Conservation (phyloP, 2,329 filamentous ascomycete genomes). For the Fusarium sp. region DNA sequence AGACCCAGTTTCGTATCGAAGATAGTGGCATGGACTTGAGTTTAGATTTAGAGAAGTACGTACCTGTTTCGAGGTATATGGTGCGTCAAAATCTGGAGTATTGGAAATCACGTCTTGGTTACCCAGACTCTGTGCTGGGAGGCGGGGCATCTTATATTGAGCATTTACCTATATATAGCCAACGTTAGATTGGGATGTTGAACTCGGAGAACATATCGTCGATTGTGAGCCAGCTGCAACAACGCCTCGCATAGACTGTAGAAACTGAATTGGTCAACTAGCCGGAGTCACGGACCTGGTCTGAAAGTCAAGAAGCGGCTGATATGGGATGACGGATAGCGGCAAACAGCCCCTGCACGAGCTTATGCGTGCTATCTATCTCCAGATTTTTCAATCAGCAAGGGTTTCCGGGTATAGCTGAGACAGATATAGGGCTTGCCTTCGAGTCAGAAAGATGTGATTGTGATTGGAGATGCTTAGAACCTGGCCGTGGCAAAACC, state of each 20-base stretch:
- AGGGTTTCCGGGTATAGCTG: conserved; percentile 4
- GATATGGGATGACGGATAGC: conserved; percentile 10
- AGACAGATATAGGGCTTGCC: conserved; percentile 15
- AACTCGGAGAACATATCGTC: no score
- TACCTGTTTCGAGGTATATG: conserved; percentile 2
- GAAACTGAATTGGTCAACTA: conserved; percentile 5
- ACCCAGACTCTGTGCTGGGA: no score
- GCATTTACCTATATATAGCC: no score
- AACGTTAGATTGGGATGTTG: no score
- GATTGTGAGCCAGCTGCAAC: no score
- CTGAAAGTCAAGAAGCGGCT: conserved; percentile 10
- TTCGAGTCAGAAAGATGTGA: conserved; percentile 4
- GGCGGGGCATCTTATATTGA: no score
- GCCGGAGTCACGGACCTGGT: conserved; percentile 22
- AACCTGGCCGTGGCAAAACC: conserved; percentile 8
- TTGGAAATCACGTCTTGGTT: no score
- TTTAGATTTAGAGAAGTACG: neutral
- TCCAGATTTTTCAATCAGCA: neutral
- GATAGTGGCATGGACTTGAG: conserved; percentile 10
- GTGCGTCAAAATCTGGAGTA: neutral
- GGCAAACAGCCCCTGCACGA: conserved; percentile 5
- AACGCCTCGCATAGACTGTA: neutral
- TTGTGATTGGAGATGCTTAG: neutral
- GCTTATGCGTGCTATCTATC: conserved; percentile 9
- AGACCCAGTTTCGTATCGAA: conserved; percentile 4